Base-by-base conservation (phyloP, 148 eudicot species). In the Amaranthus cruentus region DNA sequence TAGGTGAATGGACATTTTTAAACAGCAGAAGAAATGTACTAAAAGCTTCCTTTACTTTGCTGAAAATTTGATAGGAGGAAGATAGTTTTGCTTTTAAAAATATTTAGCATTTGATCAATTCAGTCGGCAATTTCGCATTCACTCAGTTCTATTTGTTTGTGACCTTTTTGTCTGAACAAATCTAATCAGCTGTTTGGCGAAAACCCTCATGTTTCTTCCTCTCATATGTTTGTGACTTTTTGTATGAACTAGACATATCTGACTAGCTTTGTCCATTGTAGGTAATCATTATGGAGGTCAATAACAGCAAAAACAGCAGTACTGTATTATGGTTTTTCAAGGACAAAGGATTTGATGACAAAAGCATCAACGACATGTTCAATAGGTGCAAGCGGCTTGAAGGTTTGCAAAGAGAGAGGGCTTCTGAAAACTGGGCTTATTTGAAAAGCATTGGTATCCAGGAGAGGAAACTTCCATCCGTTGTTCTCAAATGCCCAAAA, bases 341-440 rank as follows among this genome's bases (percentile, higher is more conserved):
- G 84, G 96, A 92, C 78, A 86, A 83, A 81, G 99, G 97, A 60
- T 90, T 90, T 51, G 94, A 96, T 68, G 97, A 96, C 71, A 86
- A 85, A 78, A 88, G 83, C 69, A 90, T 92, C 75, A 48, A 76
- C 9, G 91, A 84, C 43, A 96, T 96, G 94, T 83, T 92, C 63
- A 83, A 77, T 63, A 87, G 85, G 75, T 95, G 97, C 88, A 95
- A 87, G 80, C 92, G 89, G 51, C 90, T 95, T 3, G 89, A 88
- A 65, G 81, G 76, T 69, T 76, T 83, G 52, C 75, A 84, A 73
- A 85, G 76, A 42, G 94, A 92, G 68, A 87, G 76, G 13, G 97
- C 97, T 69, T 72, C 83, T 4, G 87, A 92, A 75, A 96, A 85
- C 74, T 96, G 99, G 99, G 88, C 76, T 64, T 96, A 88, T 77